Percentiles rank a stretch among this genome's conserved stretches.
phyloP scores from a whole-genome alignment of 2,329 filamentous ascomycete species.

The Thielaviopsis cerberus region DNA sequence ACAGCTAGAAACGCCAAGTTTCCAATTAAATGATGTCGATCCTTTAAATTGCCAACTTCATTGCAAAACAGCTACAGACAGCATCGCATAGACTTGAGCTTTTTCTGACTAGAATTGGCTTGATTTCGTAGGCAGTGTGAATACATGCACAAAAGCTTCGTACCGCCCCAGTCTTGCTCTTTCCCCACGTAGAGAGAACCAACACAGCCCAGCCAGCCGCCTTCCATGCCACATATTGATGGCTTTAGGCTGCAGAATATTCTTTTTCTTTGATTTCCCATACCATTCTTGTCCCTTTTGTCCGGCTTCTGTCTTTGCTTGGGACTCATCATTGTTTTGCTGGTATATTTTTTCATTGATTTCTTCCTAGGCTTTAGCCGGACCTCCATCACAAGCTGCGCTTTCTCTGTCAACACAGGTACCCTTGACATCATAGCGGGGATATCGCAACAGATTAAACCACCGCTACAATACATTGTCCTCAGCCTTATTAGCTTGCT shows the following conservation, averaged over 20 bases:
- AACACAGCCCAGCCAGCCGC: neutral
- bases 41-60: too few species aligned
- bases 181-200: neutral
- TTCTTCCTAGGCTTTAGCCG: neutral
- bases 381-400: too few species aligned
- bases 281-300: neutral
- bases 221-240: neutral
- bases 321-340: neutral
- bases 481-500: neutral
- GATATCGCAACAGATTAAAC: conserved; percentile 1
- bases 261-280: neutral
- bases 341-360: neutral
- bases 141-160: too few species aligned
- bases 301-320: neutral
- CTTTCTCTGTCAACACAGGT: neutral
- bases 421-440: conserved; percentile 12
- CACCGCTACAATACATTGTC: neutral
- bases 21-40: too few species aligned
- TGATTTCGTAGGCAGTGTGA: too few species aligned
- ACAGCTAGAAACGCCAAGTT: too few species aligned
- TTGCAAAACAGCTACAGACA: too few species aligned
- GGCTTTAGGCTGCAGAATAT: neutral
- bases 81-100: too few species aligned
- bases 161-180: neutral
- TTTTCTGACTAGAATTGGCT: too few species aligned